phyloP scores from a whole-genome alignment of 164 flowering plant species.

The Piper betle region DNA sequence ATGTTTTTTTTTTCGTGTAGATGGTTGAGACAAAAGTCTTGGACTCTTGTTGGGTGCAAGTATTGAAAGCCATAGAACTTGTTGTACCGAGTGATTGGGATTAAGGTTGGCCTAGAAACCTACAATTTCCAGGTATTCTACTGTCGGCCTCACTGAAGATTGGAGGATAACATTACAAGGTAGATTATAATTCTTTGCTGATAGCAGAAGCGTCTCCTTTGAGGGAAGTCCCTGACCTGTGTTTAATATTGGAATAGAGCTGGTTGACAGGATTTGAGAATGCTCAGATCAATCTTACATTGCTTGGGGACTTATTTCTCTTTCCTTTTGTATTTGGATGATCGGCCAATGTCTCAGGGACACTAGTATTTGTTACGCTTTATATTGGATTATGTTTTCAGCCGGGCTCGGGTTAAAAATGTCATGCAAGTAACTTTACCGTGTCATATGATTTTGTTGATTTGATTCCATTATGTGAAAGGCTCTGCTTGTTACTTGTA shows the following conservation, averaged over 20 bases:
- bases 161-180: slow-evolving; percentile 1
- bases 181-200: slow-evolving; percentile 1
- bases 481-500: not conserved
- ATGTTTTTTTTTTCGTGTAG: too few species aligned
- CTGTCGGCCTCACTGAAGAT: slow-evolving; percentile 5
- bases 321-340: slow-evolving; percentile 1
- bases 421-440: not conserved
- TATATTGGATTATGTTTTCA: not conserved
- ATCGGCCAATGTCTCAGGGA: slow-evolving; percentile 1
- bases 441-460: not conserved
- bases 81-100: not conserved
- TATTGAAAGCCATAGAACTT: too few species aligned
- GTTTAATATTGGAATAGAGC: slow-evolving; percentile 7
- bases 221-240: slow-evolving; percentile 8
- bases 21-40: too few species aligned
- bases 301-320: not conserved
- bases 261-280: slow-evolving; percentile 13
- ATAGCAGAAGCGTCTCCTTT: slow-evolving; percentile 6
- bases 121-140: not conserved
- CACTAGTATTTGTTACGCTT: slow-evolving; percentile 5
- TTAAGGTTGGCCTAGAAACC: not conserved
- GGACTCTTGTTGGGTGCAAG: too few species aligned
- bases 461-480: not conserved
- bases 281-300: not conserved
- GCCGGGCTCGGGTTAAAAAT: not conserved